phyloP scores from a whole-genome alignment of 768 basidiomycete species.

The Sporobolomyces roseus region DNA sequence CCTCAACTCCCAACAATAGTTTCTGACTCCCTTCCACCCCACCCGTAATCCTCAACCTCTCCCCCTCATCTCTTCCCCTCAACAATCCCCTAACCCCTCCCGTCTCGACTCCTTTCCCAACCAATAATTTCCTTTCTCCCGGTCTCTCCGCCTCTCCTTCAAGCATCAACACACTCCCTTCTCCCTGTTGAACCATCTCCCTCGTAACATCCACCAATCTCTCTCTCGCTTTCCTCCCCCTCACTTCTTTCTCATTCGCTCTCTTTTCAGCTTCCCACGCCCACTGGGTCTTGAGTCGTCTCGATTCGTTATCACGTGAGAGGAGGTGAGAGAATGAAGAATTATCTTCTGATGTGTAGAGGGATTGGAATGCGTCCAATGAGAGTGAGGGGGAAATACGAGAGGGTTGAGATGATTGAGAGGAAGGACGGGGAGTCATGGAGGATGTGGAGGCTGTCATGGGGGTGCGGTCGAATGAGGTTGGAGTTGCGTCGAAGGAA shows the following conservation, averaged over 20 bases:
- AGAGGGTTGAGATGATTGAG: conserved; percentile 50
- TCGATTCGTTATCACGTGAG: conserved; percentile 76
- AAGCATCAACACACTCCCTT: conserved; percentile 39
- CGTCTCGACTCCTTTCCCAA: conserved; percentile 29
- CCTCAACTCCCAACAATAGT: conserved; percentile 46
- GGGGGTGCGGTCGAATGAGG: conserved; percentile 61
- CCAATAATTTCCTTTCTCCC: conserved; percentile 39
- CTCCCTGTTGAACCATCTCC: conserved; percentile 23
- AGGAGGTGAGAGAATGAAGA: conserved; percentile 91
- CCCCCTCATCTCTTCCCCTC: conserved; percentile 56
- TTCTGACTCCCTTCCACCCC: conserved; percentile 56
- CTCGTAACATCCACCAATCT: conserved; percentile 47
- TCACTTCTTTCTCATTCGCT: conserved; percentile 65
- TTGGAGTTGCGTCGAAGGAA: conserved; percentile 50
- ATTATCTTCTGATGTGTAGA: conserved; percentile 95
- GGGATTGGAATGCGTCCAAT: conserved; percentile 81
- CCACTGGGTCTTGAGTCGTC: conserved; percentile 81
- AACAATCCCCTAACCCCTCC: conserved; percentile 53
- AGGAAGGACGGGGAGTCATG: conserved; percentile 46
- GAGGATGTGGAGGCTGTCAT: conserved; percentile 49
- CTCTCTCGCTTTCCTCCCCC: conserved; percentile 66
- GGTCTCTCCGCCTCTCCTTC: conserved; percentile 44
- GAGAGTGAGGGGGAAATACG: conserved; percentile 52
- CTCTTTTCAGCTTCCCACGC: conserved; percentile 86
- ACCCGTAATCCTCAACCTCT: conserved; percentile 21